Conservation (phyloP, 768 basidiomycete species). For the Amanita jacksonii region DNA sequence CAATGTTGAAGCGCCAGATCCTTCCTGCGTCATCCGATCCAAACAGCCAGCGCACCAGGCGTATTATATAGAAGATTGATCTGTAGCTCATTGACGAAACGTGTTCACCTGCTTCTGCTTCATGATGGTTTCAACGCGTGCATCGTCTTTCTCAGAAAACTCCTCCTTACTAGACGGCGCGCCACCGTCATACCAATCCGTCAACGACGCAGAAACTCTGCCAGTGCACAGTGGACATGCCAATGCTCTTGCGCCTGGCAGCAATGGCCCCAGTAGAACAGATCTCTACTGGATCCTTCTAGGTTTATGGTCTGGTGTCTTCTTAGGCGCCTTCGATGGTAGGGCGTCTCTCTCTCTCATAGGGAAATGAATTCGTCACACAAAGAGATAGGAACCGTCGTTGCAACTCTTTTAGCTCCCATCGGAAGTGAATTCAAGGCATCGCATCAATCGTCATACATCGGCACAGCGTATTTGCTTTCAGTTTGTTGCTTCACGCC, state of each 20-base stretch:
- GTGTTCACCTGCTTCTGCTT: constrained; percentile 16
- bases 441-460: constrained; percentile 73
- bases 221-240: background rate
- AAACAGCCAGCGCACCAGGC: constrained; percentile 21
- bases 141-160: constrained; percentile 35
- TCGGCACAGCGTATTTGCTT: constrained; percentile 81
- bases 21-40: constrained; percentile 26
- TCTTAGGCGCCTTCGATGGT: constrained; percentile 84
- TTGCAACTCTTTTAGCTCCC: constrained; percentile 76
- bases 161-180: constrained; percentile 48
- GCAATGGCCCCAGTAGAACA: constrained; percentile 38
- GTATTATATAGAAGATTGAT: constrained; percentile 14
- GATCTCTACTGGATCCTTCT: constrained; percentile 65
- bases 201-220: constrained; percentile 26
- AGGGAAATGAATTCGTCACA: constrained; percentile 7
- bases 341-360: constrained; percentile 15
- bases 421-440: constrained; percentile 82
- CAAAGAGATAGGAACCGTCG: constrained; percentile 56
- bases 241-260: constrained; percentile 19
- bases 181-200: constrained; percentile 38
- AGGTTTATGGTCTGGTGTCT: constrained; percentile 75
- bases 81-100: background rate
- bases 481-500: constrained; percentile 90
- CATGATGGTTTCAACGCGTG: constrained; percentile 33
- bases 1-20: constrained; percentile 24